Base-by-base conservation (phyloP, 1,284 basidiomycete species). In the Ceratobasidium theobromae region DNA sequence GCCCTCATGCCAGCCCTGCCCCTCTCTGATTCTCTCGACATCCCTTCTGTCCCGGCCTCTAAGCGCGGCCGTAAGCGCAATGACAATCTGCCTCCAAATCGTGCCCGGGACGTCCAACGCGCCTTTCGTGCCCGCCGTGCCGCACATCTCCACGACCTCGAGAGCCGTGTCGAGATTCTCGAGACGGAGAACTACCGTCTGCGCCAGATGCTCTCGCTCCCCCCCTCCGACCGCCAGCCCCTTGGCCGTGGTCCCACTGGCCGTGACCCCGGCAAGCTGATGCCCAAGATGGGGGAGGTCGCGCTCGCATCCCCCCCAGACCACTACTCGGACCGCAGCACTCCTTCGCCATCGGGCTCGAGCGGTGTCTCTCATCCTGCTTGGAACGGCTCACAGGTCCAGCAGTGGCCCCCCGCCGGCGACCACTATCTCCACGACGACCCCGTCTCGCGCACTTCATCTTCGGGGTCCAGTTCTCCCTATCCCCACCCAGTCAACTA, bases 91-190 rank as follows among this genome's bases (percentile, higher is more conserved):
- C 93, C 93, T 70, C 93, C 93, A 35, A 95, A 95, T 74, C 86
- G 93, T 69, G 93, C 94, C 30, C 81, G 93, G 66, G 93, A 96
- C 75, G 93, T 96, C 32, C 93, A 97, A 76, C 81, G 93, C 71
- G 93, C 93, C 2, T 97, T 96, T 79, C 85, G 93, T 71, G 91
- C 93, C 27, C 83, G 94, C 70, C 86, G 93, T 72, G 91, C 91
- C 68, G 91, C 93, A 68, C 93, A 95, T 77, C 82, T 96, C 62
- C 86, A 89, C 78, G 89, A 88, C 55, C 79, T 95, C 66, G 93
- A 95, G 77, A 79, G 88, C 73, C 84, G 92, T 72, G 91, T 95
- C 66, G 77, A 86, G 62, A 86, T 91, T 73, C 84, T 95, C 54
- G 91, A 95, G 78, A 86, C 88, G 68, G 93, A 95, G 79, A 95